These are phyloP conservation scores for Xylogone sp. DNA, from an alignment of 2,329 filamentous ascomycete genomes.

Conservation along the genomic window DNA sequence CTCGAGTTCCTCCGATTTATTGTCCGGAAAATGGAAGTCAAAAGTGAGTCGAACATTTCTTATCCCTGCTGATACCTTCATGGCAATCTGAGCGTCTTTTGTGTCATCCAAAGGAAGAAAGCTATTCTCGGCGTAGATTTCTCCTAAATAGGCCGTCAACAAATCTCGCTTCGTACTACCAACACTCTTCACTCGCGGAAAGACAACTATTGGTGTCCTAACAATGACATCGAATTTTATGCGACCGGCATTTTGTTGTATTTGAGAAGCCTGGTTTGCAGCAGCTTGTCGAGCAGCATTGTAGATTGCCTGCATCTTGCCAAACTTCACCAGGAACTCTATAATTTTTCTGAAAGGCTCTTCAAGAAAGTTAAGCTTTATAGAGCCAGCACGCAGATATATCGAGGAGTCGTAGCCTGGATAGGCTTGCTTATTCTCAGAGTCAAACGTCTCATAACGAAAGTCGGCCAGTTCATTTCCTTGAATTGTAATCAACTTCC, in stretches of 20 bases:
- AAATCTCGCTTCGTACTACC: slow-evolving; percentile 72
- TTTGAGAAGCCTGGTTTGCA: slow-evolving; percentile 85
- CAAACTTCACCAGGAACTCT: slow-evolving; percentile 96
- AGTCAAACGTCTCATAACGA: slow-evolving; percentile 92
- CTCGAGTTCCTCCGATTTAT: slow-evolving; percentile 78
- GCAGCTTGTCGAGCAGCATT: slow-evolving; percentile 95
- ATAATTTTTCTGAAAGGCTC: slow-evolving; percentile 98
- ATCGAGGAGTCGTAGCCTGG: slow-evolving; percentile 94
- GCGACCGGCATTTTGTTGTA: slow-evolving; percentile 84
- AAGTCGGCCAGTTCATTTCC: slow-evolving; percentile 96
- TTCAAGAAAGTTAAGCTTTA: slow-evolving; percentile 95
- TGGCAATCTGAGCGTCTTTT: slow-evolving; percentile 69
- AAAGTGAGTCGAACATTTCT: slow-evolving; percentile 90
- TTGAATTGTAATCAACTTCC: slow-evolving; percentile 89
- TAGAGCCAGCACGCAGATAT: slow-evolving; percentile 84
- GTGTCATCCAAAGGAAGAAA: slow-evolving; percentile 83
- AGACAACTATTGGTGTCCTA: slow-evolving; percentile 93
- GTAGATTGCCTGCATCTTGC: slow-evolving; percentile 98
- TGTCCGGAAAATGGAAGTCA: slow-evolving; percentile 74
- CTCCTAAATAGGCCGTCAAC: slow-evolving; percentile 88
- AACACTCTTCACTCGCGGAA: slow-evolving; percentile 73
- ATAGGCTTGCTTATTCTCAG: slow-evolving; percentile 65
- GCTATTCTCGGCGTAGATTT: slow-evolving; percentile 94
- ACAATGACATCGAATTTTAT: slow-evolving; percentile 93
- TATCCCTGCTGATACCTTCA: slow-evolving; percentile 87